Evolutionary conservation across 345 rosid genomes (phyloP), one percentile per base, ranked within the genome.

Genomic region (Gossypium bickii): DNA sequence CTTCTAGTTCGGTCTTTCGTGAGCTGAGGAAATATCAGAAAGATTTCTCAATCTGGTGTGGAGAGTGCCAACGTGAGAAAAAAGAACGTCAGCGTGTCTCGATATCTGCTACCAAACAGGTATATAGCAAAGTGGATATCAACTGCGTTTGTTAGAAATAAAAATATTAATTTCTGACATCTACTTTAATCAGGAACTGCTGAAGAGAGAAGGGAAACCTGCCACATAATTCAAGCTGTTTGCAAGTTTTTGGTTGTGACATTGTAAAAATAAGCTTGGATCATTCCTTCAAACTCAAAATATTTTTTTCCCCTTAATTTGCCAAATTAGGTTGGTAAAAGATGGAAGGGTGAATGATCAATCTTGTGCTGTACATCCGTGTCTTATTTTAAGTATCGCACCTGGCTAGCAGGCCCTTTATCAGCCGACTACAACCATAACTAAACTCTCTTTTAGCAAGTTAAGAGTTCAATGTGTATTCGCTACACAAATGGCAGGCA

Each of bases 31-130:
- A 82, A 80, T 92, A 90, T 80, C 92, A 90, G 81, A 91, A 84
- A 78, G 94, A 90, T 69, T 91, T 81, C 83, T 85, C 94, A 17
- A 85, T 87, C 80, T 93, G 98, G 96, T 95, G 99, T 70, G 94
- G 94, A 65, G 96, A 95, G 78, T 93, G 99, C 80, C 71, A 55
- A 41, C 88, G 87, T 16, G 89, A 84, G 81, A 90, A 90, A 87
- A 83, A 78, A 79, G 96, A 81, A 67, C 83, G 87, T 80, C 94
- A 87, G 75, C 80, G 47, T 20, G 22, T 71, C 73, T 82, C 88
- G 20, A 63, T 90, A 72, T 89, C 82, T 34, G 86, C 89, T 25
- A 79, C 90, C 72, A 90, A 88, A 83, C 81, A 83, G 92, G 99
- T 93, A 87, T 92, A 87, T 34, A 20, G 55, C 16, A 13, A 44